Percentiles rank a stretch among this genome's conserved stretches.
phyloP scores from a whole-genome alignment of 495 filamentous ascomycete species.

The Cercophora scortea region DNA sequence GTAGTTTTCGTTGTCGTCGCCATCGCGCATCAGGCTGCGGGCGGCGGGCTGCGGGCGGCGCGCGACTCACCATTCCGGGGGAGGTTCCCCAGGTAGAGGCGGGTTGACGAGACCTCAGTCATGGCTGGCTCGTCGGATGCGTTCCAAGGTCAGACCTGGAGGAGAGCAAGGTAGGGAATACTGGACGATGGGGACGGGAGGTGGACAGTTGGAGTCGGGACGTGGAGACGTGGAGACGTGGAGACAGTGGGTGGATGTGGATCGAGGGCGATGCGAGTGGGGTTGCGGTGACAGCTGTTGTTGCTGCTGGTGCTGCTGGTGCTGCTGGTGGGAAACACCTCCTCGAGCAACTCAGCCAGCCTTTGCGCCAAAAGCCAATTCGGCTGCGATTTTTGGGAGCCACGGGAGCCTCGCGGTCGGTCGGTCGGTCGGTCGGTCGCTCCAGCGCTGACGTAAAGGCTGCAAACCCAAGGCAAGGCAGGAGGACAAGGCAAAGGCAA shows the following conservation, averaged over 20 bases:
- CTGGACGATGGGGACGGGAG: neutral
- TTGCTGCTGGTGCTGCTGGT: no score
- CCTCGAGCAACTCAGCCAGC: neutral
- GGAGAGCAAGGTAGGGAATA: neutral
- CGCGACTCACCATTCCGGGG: slow-evolving; percentile 81
- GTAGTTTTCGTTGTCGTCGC: neutral
- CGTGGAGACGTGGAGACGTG: neutral
- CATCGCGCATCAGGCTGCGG: neutral
- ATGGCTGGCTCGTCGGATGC: slow-evolving; percentile 24
- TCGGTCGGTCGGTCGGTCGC: no score
- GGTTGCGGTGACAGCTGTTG: neutral
- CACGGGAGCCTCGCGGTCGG: no score
- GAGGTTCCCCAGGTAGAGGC: slow-evolving; percentile 96
- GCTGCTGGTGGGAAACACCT: no score
- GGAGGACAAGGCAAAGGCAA: no score
- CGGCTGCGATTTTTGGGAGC: no score
- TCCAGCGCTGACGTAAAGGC: neutral
- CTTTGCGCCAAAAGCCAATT: neutral
- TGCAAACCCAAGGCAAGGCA: slow-evolving; percentile 3
- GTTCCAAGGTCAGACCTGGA: neutral
- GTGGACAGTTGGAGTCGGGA: neutral
- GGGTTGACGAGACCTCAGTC: slow-evolving; percentile 80
- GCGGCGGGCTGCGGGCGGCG: slow-evolving; percentile 9
- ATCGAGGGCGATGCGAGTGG: neutral
- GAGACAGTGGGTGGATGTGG: neutral